Evolutionary conservation across 2,329 filamentous ascomycete species (phyloP), one percentile per base, ranked within the genome.

Genomic region (Pseudogymnoascus sp.): DNA sequence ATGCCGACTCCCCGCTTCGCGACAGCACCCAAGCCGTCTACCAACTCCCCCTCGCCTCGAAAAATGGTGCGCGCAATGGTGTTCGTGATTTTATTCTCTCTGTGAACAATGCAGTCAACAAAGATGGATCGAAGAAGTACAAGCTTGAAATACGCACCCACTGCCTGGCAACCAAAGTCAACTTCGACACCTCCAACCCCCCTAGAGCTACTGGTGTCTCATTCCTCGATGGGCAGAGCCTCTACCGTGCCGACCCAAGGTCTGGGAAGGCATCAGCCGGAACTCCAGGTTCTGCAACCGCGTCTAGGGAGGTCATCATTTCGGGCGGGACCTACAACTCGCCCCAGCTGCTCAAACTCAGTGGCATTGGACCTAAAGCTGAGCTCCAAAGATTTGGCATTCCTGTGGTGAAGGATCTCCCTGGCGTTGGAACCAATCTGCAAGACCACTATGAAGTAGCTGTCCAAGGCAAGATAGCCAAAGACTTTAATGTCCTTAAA

Each of bases 361-460:
- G 74, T 28, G 78, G 78, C 33, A 69, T 80, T 41, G 78, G 78
- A 0, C 74, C 75, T 3, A 66, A 64, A 14, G 69, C 63, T 2
- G 75, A 78, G 66, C 72, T 79, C 2, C 33, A 68, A 25, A 68
- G 68, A 47, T 68, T 80, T 66, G 70, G 74, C 35, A 85, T 87
- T 63, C 71, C 75, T 2, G 73, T 85, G 2, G 65, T 86, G 33
- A 82, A 63, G 2, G 77, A 88, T 66, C 75, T 85, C 1, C 83
- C 84, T 0, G 84, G 88, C 9, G 83, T 89, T n/a, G 86, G 85
- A 39, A 77, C 75, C 47, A 86, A 87, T 70, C 73, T 86, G 2
- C 77, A 82, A 68, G 82, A 86, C 69, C 78, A 80, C 63, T 80
- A 80, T 68, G 80, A 79, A 67, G 75, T 80, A 53, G 71, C 72